These are phyloP conservation scores for Annona cherimola DNA, from an alignment of 164 flowering plant species.

Conservation along the genomic window DNA sequence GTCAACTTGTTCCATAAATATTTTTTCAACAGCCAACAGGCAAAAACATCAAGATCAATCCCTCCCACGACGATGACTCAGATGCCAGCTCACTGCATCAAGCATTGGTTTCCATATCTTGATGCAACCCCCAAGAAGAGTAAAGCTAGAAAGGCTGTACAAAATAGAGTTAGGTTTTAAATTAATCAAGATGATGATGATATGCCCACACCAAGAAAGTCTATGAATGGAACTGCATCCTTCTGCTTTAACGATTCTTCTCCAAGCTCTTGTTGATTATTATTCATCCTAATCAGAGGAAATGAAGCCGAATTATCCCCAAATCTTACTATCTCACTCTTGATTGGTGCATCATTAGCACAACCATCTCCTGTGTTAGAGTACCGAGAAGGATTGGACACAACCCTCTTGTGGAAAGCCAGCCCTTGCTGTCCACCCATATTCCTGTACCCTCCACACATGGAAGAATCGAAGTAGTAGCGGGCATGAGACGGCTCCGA, in stretches of 20 bases:
- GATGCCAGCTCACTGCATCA: neutral
- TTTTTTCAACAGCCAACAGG: neutral
- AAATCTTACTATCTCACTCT: slow-evolving; percentile 16
- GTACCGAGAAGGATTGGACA: slow-evolving; percentile 20
- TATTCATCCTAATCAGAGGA: slow-evolving; percentile 14
- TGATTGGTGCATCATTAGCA: slow-evolving; percentile 11
- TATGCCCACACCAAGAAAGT: slow-evolving; percentile 81
- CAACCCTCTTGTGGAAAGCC: slow-evolving; percentile 21
- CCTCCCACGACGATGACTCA: neutral
- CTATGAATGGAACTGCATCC: slow-evolving; percentile 53
- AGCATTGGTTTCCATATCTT: neutral
- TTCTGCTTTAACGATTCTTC: slow-evolving; percentile 31
- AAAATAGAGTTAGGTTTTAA: neutral
- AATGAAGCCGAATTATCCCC: slow-evolving; percentile 17
- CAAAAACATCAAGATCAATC: neutral
- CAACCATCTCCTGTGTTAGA: slow-evolving; percentile 12
- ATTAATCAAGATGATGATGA: slow-evolving; percentile 45
- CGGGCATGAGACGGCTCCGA: slow-evolving; percentile 14
- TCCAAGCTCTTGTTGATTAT: slow-evolving; percentile 21
- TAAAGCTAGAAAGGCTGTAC: neutral
- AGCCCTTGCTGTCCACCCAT: slow-evolving; percentile 6
- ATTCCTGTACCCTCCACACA: slow-evolving; percentile 17
- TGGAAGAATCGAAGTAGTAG: slow-evolving; percentile 16
- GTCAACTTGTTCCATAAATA: neutral
- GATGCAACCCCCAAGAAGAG: neutral